Base-by-base conservation (phyloP, 1,139 yeast species). In the Oligophagozyma castellii region DNA sequence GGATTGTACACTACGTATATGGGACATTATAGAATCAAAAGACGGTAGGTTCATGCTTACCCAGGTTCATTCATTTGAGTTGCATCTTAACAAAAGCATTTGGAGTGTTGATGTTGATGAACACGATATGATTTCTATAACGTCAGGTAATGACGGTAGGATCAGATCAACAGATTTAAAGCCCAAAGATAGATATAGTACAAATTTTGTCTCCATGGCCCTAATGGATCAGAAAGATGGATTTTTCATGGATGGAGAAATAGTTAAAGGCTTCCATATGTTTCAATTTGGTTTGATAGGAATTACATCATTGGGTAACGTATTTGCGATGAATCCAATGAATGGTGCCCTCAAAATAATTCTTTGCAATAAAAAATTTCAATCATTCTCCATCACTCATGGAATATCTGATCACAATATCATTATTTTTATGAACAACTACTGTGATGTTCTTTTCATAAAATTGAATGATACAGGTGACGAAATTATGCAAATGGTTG, bases 111-210 rank as follows among this genome's bases (percentile, higher is more conserved):
- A 76, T 34, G 62, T 78, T 1, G 63, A 67, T 32, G 62, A 59
- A 2, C 44, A 51, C 3, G 48, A 59, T 26, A 47, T 58, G 19
- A 44, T 73, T 7, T 70, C 75, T 14, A 83, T 72, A 1, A 75
- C 86, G 11, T 86, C 93, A 24, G 95, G 95, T 22, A 89, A 93
- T 27, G 95, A 84, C 51, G 95, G 95, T 1, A 66, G 80, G 39
- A 56, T 84, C 2, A 61, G 80, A 33, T 38, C 78, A 4, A 72
- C 74, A 43, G 77, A 76, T 44, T 48, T 78, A 39, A 45, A 29
- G 40, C 40, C 37, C 29, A 43, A 33, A 35, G 45, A 14, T 34
- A 51, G 38, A 35, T 40, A 32, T 21, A 53, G 39, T 3, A 41
- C 49, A 21, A 48, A 47, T 26, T 46, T 49, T 13, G 33, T 35